Percentiles rank a stretch among this genome's conserved stretches.
Evolutionary conservation across 768 basidiomycete genomes (phyloP).

Genomic region (Boletus subcaerulescens): DNA sequence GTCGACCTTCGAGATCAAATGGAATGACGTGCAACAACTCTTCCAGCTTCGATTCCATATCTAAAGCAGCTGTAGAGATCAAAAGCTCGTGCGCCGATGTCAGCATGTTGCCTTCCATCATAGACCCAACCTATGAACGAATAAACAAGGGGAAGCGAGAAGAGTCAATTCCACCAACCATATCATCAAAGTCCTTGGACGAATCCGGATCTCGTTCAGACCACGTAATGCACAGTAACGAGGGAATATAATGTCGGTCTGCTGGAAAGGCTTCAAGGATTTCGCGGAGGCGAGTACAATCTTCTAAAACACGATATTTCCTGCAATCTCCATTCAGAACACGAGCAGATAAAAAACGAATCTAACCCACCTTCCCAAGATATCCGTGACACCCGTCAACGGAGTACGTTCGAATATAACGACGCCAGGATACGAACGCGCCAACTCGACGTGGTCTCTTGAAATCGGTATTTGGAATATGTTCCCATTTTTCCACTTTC

Average conservation of each 20-base stretch:
- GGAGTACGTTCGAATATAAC: conserved; percentile 78
- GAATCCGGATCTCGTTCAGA: conserved; percentile 40
- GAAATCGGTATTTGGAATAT: conserved; percentile 57
- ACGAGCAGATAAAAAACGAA: neutral
- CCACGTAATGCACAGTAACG: conserved; percentile 63
- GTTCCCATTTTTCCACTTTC: conserved; percentile 55
- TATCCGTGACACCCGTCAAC: conserved; percentile 56
- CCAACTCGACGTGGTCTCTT: conserved; percentile 15
- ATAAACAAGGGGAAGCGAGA: neutral
- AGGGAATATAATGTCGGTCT: conserved; percentile 59
- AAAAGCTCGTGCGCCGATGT: conserved; percentile 42
- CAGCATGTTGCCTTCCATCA: conserved; percentile 43
- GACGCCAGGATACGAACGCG: conserved; percentile 50
- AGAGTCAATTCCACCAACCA: conserved; percentile 43
- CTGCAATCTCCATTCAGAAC: conserved; percentile 31
- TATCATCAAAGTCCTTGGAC: conserved; percentile 51
- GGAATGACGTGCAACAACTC: conserved; percentile 39
- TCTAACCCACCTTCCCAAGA: conserved; percentile 57
- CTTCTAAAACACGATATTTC: conserved; percentile 70
- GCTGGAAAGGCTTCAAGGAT: conserved; percentile 52
- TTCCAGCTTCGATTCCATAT: conserved; percentile 56
- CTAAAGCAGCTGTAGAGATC: conserved; percentile 50
- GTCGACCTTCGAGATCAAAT: conserved; percentile 57
- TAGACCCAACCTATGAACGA: conserved; percentile 45
- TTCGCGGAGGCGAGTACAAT: conserved; percentile 68